Evolutionary conservation across 225 moss, liverwort and hornwort genomes (phyloP), one percentile per base, ranked within the genome.

Genomic region (Ulota crispa): DNA sequence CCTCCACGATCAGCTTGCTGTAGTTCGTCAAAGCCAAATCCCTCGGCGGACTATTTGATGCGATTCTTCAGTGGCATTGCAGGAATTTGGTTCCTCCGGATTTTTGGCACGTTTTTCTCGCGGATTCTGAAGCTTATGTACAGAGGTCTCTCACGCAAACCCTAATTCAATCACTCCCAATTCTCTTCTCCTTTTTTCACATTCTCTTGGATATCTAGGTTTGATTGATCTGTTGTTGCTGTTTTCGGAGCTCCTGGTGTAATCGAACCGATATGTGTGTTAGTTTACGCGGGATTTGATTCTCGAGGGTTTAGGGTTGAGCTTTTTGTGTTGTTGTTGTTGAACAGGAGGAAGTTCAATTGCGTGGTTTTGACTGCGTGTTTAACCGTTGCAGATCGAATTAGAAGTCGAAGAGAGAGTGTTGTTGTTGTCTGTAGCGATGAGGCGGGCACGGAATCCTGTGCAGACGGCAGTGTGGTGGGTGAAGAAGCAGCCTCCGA

Each of bases 401-500:
- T 18, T 43, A 13, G 30, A 69, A 45, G 2, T 65, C 16, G 53
- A 26, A 2, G 60, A n/a, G 68, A 52, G 61, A 45, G 8, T 39
- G 39, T 9, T 39, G 32, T 32, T 32, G 21, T 31, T 13, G 31
- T 64, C 45, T 14, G 83, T 47, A 76, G 85, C 80, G 41, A 98
- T 95, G 82, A 87, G 91, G 81, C 84, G 90, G 86, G 82, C 82
- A 45, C 92, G 88, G 70, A 98, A 95, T 66, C 98, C 98, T 16
- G 84, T 98, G 84, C 98, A 94, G 85, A 88, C 89, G 78, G 82
- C 89, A 37, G 94, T 93, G 50, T 86, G 90, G 85, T 95, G 98
- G 98, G 93, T 95, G 86, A 98, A 98, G 86, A 91, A 86, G 69
- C 98, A 98, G 84, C 95, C 98, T 37, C 91, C 91, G 4, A 93